phyloP scores from a whole-genome alignment of 148 eudicot genomes.

The Arctostaphylos glauca region DNA sequence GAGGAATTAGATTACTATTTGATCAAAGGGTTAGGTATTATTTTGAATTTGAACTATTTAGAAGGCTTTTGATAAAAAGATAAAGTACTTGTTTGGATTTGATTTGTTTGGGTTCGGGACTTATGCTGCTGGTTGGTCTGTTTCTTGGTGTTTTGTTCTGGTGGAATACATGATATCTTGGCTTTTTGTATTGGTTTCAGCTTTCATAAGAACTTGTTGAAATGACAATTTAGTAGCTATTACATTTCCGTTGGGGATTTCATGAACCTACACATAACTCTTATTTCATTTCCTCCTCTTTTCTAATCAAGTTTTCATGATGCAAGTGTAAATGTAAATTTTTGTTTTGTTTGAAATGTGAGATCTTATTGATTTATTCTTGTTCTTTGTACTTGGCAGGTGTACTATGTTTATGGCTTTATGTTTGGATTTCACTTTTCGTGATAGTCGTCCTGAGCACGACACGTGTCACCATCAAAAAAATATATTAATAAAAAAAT shows the following conservation, averaged over 20 bases:
- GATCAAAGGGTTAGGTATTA: too few relatives aligned
- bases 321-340: not conserved
- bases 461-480: too few relatives aligned
- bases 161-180: not conserved
- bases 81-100: too few relatives aligned
- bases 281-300: not conserved
- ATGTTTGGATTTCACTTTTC: too few relatives aligned
- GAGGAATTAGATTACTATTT: too few relatives aligned
- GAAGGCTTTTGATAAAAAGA: too few relatives aligned
- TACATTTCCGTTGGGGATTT: not conserved
- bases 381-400: conserved; percentile 40
- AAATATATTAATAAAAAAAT: too few relatives aligned
- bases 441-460: too few relatives aligned
- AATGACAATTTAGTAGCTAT: not conserved
- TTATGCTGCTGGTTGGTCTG: conserved; percentile 8
- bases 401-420: conserved; percentile 90
- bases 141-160: not conserved
- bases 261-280: not conserved
- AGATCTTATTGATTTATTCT: conserved; percentile 10
- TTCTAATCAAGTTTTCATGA: not conserved
- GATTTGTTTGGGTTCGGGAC: too few relatives aligned
- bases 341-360: not conserved
- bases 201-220: not conserved
- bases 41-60: too few relatives aligned
- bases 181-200: not conserved